phyloP scores from a whole-genome alignment of 2,329 filamentous ascomycete genomes.

The Sarocladium kiliense region DNA sequence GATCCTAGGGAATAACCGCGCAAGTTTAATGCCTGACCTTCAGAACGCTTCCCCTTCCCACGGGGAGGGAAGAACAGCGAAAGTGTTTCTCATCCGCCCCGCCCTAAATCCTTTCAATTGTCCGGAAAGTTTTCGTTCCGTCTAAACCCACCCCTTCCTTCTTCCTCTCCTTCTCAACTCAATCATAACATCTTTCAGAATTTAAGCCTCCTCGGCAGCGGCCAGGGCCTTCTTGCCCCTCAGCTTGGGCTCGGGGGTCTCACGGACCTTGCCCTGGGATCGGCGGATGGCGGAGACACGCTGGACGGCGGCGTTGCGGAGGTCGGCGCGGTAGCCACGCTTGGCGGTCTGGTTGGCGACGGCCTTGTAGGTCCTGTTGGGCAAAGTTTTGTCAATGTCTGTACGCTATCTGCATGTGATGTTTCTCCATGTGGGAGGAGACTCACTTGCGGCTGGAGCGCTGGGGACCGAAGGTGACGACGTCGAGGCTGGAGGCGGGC shows the following conservation, averaged over 20 bases:
- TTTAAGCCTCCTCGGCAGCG: slow-evolving; percentile 30
- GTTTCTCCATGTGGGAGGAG: too few species aligned
- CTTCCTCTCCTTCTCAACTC: background rate
- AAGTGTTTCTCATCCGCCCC: background rate
- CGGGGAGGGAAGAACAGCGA: background rate
- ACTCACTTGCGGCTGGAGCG: slow-evolving; percentile 68
- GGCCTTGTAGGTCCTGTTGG: slow-evolving; percentile 85
- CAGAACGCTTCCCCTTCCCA: background rate
- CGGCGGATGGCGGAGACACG: slow-evolving; percentile 81
- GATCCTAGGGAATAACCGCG: slow-evolving; percentile 7
- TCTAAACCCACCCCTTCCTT: background rate
- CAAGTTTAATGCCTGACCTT: slow-evolving; percentile 10
- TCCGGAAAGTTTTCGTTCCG: background rate
- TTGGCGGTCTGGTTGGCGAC: slow-evolving; percentile 80
- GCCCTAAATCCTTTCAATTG: background rate
- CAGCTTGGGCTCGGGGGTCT: slow-evolving; percentile 65
- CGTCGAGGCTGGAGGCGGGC: slow-evolving; percentile 62
- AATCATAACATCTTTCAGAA: background rate
- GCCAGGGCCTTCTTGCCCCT: slow-evolving; percentile 76
- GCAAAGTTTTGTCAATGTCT: too few species aligned
- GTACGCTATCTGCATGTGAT: too few species aligned
- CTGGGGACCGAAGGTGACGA: slow-evolving; percentile 64
- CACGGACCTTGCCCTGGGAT: slow-evolving; percentile 75
- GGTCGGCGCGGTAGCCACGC: slow-evolving; percentile 77
- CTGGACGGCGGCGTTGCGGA: slow-evolving; percentile 73